These are phyloP conservation scores for Pochonia chlamydosporia DNA, from an alignment of 2,329 filamentous ascomycete species.

Conservation along the genomic window DNA sequence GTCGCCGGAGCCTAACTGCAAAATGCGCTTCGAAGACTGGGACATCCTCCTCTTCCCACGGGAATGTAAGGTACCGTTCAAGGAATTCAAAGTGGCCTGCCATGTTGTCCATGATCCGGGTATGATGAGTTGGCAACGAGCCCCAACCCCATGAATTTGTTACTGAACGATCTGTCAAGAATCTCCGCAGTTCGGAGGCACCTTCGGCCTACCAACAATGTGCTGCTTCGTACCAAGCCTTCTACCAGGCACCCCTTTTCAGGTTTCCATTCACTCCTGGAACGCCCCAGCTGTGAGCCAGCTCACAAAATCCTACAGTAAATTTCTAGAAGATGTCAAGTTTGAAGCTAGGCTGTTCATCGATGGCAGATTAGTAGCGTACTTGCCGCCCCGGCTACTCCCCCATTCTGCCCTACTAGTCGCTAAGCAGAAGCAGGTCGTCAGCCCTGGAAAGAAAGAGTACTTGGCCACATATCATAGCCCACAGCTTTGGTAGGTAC, in stretches of 20 bases:
- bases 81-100: conserved; percentile 78
- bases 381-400: conserved; percentile 1
- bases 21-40: conserved; percentile 83
- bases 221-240: conserved; percentile 68
- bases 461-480: conserved; percentile 45
- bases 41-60: conserved; percentile 74
- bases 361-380: conserved; percentile 62
- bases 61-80: conserved; percentile 62
- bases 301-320: conserved; percentile 49
- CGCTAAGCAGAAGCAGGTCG: conserved; percentile 35
- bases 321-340: conserved; percentile 47
- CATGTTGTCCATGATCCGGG: conserved; percentile 55
- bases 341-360: conserved; percentile 64
- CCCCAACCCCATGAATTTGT: not conserved
- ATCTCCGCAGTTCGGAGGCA: conserved; percentile 43
- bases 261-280: conserved; percentile 74
- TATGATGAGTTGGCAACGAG: conserved; percentile 16
- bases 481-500: conserved; percentile 35
- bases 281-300: conserved; percentile 53
- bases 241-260: conserved; percentile 51
- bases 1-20: conserved; percentile 18
- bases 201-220: conserved; percentile 55
- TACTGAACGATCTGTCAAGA: too few relatives aligned
- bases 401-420: not conserved
- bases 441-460: conserved; percentile 46